phyloP scores from a whole-genome alignment of 305 asterid species.

The Fraxinus paxiana region DNA sequence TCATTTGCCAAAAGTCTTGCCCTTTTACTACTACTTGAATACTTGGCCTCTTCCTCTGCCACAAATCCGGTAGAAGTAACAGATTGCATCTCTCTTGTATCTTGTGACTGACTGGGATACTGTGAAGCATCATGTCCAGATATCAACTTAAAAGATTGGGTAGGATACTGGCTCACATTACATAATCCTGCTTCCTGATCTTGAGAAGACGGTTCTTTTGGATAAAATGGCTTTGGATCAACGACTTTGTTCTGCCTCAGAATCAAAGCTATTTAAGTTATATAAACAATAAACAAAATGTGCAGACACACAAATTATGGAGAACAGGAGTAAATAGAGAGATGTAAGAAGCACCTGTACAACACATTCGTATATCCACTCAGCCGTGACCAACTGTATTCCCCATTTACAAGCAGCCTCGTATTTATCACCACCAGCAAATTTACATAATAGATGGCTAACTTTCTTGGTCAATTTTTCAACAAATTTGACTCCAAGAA shows the following conservation, averaged over 20 bases:
- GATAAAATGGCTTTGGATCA: constrained; percentile 56
- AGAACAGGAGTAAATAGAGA: constrained; percentile 23
- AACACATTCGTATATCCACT: constrained; percentile 83
- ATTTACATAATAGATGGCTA: constrained; percentile 76
- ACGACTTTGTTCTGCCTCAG: constrained; percentile 71
- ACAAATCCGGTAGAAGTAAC: constrained; percentile 27
- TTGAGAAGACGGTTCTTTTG: constrained; percentile 62
- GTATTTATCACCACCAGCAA: constrained; percentile 68
- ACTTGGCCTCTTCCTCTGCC: constrained; percentile 31
- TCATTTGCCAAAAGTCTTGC: constrained; percentile 45
- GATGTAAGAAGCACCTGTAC: constrained; percentile 48
- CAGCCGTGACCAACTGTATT: constrained; percentile 62
- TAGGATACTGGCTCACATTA: constrained; percentile 65
- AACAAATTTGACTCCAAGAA: constrained; percentile 63
- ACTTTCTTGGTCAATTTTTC: constrained; percentile 67
- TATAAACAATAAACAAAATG: constrained; percentile 14
- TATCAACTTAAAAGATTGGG: constrained; percentile 50
- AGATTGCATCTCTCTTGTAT: constrained; percentile 33
- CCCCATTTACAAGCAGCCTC: constrained; percentile 83
- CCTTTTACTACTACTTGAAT: constrained; percentile 44
- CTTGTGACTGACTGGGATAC: constrained; percentile 44
- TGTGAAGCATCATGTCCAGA: constrained; percentile 51
- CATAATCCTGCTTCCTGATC: constrained; percentile 61
- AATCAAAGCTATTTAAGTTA: constrained; percentile 27
- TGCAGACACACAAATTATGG: constrained; percentile 17